Evolutionary conservation across 495 filamentous ascomycete species (phyloP).

Genomic region (Antarctomyces pellizariae): DNA sequence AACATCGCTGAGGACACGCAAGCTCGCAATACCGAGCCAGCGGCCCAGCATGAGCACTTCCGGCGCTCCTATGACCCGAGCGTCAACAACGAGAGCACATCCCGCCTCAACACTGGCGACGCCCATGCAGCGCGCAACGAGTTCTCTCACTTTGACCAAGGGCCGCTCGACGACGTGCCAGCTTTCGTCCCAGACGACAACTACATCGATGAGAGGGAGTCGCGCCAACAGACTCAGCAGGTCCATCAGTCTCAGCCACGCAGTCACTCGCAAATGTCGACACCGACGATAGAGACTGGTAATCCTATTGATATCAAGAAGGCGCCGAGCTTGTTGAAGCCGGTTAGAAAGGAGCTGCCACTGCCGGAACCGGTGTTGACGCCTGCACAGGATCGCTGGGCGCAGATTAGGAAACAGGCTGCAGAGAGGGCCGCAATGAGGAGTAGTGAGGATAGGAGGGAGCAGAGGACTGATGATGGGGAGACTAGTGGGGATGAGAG

Average conservation of each 20-base stretch:
- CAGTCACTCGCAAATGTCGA: no score
- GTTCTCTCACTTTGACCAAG: slow-evolving; percentile 76
- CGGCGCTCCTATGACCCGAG: slow-evolving; percentile 23
- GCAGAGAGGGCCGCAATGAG: slow-evolving; percentile 45
- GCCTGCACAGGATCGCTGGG: slow-evolving; percentile 56
- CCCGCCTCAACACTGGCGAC: slow-evolving; percentile 40
- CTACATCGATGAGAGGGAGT: no score
- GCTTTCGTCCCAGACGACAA: slow-evolving; percentile 55
- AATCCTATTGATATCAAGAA: slow-evolving; percentile 1
- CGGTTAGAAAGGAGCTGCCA: slow-evolving; percentile 4
- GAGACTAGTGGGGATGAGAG: slow-evolving; percentile 92
- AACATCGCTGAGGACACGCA: no score
- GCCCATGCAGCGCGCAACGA: slow-evolving; percentile 39
- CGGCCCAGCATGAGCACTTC: no score
- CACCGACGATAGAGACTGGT: no score
- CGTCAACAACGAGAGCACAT: slow-evolving; percentile 29
- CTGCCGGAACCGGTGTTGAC: slow-evolving; percentile 1
- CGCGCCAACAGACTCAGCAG: slow-evolving; percentile 9
- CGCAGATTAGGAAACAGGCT: slow-evolving; percentile 84
- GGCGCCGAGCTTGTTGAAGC: slow-evolving; percentile 5
- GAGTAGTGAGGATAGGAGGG: slow-evolving; percentile 33
- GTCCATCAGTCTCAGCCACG: neutral
- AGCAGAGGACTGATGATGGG: slow-evolving; percentile 42
- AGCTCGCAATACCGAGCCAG: no score
- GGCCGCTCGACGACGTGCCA: slow-evolving; percentile 67